Evolutionary conservation across 345 rosid genomes (phyloP), one percentile per base, ranked within the genome.

Genomic region (Citrus hindsii): DNA sequence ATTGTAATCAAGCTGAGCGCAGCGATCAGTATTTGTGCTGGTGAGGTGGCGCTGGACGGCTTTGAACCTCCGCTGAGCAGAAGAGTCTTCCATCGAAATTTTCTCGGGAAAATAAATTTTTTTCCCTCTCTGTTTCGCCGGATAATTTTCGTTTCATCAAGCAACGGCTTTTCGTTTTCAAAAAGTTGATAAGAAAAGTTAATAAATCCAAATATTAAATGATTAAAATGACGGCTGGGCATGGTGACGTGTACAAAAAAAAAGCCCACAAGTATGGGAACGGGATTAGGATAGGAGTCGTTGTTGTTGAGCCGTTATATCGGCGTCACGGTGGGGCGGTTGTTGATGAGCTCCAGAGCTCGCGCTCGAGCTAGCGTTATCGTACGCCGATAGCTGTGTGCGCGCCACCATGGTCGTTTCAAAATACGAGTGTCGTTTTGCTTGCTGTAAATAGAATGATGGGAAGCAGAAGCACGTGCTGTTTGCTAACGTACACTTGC

Each of bases 21-120:
- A 37, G 62, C 13, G 73, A 76, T 83, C 84, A 69, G 69, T 61
- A 32, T 18, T 18, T 16, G 77, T 46, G 67, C 86, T 77, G 35
- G 80, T 81, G 71, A 94, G 76, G 82, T 94, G 98, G 64, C 86
- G 80, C 16, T 83, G 89, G 59, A 94, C 76, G 61, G 90, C 87
- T 66, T 77, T 65, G 79, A 94, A 90, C 53, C 97, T 95, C 69
- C 92, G 95, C 42, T 85, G 84, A 67, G 93, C 89, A 19, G 91
- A 60, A 16, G 90, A 87, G 37, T 79, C 86, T 13, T 37, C 64
- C 63, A 51, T 24, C 30, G 28, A 14, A 30, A 61, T 69, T 69
- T 79, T 74, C 82, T 48, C 76, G 67, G 73, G 78, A 55, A 77
- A 40, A 13, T 40, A 4, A 28, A 0, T 53, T 5, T 25, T 42